Conservation (phyloP, 352 stramenopile genomes). For the Phytophthora europaea region DNA sequence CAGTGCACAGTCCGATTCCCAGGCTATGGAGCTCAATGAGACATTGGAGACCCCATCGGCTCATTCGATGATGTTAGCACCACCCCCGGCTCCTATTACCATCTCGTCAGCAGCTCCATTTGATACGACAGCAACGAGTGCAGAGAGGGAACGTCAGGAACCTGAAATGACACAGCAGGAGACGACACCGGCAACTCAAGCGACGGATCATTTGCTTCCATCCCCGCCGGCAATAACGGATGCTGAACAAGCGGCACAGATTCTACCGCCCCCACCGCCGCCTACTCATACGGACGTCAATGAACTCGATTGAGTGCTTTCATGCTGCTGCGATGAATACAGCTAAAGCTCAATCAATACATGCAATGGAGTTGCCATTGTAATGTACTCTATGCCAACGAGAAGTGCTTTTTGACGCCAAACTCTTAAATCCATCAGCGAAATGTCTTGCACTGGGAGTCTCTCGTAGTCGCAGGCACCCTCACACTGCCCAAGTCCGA, state of each 20-base stretch:
- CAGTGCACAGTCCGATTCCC: background rate
- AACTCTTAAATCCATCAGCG: slow-evolving; percentile 77
- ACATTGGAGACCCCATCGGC: background rate
- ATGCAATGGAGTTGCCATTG: background rate
- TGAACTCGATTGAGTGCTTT: slow-evolving; percentile 50
- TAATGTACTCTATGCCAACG: slow-evolving; percentile 21
- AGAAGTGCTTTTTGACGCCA: slow-evolving; percentile 66
- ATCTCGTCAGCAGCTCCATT: background rate
- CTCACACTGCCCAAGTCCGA: no score
- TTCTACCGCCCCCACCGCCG: background rate
- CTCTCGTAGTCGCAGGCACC: no score
- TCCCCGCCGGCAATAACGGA: slow-evolving; percentile 29
- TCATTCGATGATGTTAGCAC: slow-evolving; percentile 7
- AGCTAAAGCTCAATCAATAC: background rate
- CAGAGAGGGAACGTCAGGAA: slow-evolving; percentile 4
- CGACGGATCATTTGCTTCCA: slow-evolving; percentile 5
- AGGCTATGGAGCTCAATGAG: background rate
- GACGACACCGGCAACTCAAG: background rate
- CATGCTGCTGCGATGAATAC: background rate
- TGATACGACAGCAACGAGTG: background rate
- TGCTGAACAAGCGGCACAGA: background rate
- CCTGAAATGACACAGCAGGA: background rate
- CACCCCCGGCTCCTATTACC: slow-evolving; percentile 18
- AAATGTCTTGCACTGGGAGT: slow-evolving; percentile 28
- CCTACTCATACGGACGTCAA: slow-evolving; percentile 55